Conservation (phyloP, 2,329 filamentous ascomycete species). For the Stachybotrys elegans region DNA sequence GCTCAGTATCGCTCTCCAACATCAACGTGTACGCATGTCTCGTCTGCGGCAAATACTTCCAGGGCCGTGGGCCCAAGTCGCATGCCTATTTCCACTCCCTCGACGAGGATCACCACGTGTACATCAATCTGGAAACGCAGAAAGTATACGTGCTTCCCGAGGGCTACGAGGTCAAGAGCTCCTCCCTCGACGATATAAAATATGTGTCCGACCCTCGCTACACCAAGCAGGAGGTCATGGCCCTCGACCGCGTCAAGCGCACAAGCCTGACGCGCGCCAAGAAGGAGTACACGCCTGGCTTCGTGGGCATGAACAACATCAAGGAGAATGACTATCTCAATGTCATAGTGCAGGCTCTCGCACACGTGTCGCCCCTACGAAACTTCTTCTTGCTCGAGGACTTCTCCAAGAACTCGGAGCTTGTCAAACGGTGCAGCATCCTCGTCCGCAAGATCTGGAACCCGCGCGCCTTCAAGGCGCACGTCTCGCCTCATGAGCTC, state of each 20-base stretch:
- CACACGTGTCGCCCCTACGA: constrained; percentile 82
- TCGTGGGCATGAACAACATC: constrained; percentile 99
- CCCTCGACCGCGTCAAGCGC: constrained; percentile 63
- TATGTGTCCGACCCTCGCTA: constrained; percentile 92
- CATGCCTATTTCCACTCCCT: constrained; percentile 97
- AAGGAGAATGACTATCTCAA: constrained; percentile 99
- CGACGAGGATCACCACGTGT: constrained; percentile 93
- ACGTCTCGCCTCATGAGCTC: constrained; percentile 95
- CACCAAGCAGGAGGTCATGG: constrained; percentile 71
- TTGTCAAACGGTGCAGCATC: constrained; percentile 82
- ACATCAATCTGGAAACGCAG: constrained; percentile 94
- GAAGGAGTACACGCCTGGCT: constrained; percentile 86
- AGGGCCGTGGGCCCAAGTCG: constrained; percentile 87
- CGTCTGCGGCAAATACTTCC: constrained; percentile 96
- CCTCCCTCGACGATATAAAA: constrained; percentile 95
- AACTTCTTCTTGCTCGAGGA: constrained; percentile 91
- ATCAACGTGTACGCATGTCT: constrained; percentile 99
- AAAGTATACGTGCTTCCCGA: constrained; percentile 90
- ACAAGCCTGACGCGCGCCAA: constrained; percentile 72
- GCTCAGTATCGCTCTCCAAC: constrained; percentile 91
- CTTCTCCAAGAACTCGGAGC: constrained; percentile 65
- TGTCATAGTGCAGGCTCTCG: constrained; percentile 84
- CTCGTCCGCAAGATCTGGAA: constrained; percentile 98
- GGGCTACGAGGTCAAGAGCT: constrained; percentile 93
- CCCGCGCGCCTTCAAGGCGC: constrained; percentile 87